Evolutionary conservation across 768 basidiomycete species (phyloP), one percentile per base, ranked within the genome.

Genomic region (Cystobasidium onofrii): DNA sequence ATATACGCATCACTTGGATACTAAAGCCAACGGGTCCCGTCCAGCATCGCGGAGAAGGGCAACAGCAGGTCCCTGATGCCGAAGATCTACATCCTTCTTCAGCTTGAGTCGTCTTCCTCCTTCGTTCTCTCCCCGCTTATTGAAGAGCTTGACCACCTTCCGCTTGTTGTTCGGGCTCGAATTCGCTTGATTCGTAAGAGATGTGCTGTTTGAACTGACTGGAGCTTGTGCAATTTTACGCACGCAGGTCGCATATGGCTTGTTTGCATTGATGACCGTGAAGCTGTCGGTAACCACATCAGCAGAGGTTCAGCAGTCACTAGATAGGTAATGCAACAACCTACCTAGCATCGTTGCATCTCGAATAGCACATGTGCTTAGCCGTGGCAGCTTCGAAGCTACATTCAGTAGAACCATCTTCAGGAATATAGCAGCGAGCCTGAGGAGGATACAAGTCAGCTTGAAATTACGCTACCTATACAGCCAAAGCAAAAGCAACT

Each of bases 161-260:
- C 69, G 69, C 55, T 57, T 71, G 44, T 57, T 71, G 44, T 10
- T 43, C 44, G 39, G 50, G 15, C 65, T 25, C 15, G 25, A 31
- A 10, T 33, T 52, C 9, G 57, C 57, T 61, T 61, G 57, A 61
- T 39, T 33, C 57, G 31, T 61, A 6, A 31, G 25, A 3, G 57
- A 61, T 2, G 29, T 61, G 31, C 63, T 34, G 13, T 43, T 64
- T 36, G 27, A 44, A n/a, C 41, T 67, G 17, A n/a, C 25, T 31
- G 17, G 3, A 54, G 20, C 54, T 33, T 23, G 18, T 34, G 54
- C n/a, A n/a, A n/a, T 1, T 29, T 33, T 46, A 3, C 33, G 29
- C 27, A 71, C 34, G 41, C 69, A 71, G 10, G 27, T 71, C 36
- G 69, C 69, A 60, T 71, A 71, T 23, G 69, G 31, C 33, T 44